Evolutionary conservation across 2,329 filamentous ascomycete genomes (phyloP).

Genomic region (Dothistroma septosporum): DNA sequence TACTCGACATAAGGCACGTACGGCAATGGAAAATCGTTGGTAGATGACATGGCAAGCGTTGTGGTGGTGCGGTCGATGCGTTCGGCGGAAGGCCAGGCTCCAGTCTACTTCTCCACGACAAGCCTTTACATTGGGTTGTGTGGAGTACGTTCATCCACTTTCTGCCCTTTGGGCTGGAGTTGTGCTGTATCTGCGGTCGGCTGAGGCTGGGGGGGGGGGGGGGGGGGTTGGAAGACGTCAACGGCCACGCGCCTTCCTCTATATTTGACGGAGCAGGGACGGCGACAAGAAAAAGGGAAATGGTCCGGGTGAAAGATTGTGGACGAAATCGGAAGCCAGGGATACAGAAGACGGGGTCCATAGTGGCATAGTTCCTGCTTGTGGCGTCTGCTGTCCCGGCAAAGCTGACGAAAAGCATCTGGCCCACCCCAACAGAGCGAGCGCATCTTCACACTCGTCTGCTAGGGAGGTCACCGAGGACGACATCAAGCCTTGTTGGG

Average conservation of each 20-base stretch:
- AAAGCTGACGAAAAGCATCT: neutral
- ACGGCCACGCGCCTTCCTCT: neutral
- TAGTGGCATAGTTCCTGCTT: neutral
- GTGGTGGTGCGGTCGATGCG: neutral
- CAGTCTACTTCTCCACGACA: neutral
- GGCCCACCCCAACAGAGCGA: neutral
- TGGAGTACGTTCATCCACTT: neutral
- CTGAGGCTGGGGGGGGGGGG: neutral
- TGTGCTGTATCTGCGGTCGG: neutral
- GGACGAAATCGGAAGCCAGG: neutral
- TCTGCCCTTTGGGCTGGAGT: neutral
- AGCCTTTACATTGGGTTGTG: neutral
- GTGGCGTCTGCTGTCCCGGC: neutral
- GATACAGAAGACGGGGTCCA: neutral
- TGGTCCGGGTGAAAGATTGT: neutral
- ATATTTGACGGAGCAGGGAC: neutral
- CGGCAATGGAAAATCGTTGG: constrained; percentile 9
- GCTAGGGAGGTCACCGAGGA: neutral
- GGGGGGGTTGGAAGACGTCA: neutral
- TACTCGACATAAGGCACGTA: constrained; percentile 42
- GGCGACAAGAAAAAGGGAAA: neutral
- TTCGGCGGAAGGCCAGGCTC: neutral
- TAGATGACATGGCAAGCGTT: neutral
- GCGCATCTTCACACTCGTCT: neutral
- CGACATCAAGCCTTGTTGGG: neutral